These are phyloP conservation scores for Scutellospora calospora DNA, from an alignment of 371 early-diverging fungal species.

Conservation along the genomic window DNA sequence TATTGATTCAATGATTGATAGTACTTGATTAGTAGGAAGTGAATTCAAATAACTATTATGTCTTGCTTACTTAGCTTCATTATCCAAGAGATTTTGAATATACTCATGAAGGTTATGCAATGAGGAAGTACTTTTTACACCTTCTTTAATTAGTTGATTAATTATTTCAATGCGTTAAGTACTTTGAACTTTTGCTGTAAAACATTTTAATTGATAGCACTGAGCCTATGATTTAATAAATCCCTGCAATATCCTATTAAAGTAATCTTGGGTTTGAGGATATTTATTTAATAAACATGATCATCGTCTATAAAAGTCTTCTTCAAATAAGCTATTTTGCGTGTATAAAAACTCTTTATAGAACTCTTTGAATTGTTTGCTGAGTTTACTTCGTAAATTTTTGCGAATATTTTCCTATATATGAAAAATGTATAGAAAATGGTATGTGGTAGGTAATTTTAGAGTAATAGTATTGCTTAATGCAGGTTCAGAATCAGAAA, in stretches of 20 bases:
- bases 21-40: neutral
- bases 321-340: neutral
- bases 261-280: neutral
- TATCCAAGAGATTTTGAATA: neutral
- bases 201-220: neutral
- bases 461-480: neutral
- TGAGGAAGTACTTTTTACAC: neutral
- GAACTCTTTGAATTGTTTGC: neutral
- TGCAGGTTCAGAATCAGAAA: neutral
- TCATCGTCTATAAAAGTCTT: neutral
- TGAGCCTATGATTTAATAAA: neutral
- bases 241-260: neutral
- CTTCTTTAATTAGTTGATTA: neutral
- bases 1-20: slow-evolving; percentile 2
- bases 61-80: neutral
- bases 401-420: neutral
- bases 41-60: neutral
- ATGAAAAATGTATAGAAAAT: neutral
- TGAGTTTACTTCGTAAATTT: neutral
- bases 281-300: neutral
- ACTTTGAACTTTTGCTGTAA: neutral
- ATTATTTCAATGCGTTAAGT: neutral
- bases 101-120: neutral
- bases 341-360: neutral
- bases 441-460: neutral